These are phyloP conservation scores for Flaveria brownii DNA, from an alignment of 129 eudicot species.

Conservation along the genomic window DNA sequence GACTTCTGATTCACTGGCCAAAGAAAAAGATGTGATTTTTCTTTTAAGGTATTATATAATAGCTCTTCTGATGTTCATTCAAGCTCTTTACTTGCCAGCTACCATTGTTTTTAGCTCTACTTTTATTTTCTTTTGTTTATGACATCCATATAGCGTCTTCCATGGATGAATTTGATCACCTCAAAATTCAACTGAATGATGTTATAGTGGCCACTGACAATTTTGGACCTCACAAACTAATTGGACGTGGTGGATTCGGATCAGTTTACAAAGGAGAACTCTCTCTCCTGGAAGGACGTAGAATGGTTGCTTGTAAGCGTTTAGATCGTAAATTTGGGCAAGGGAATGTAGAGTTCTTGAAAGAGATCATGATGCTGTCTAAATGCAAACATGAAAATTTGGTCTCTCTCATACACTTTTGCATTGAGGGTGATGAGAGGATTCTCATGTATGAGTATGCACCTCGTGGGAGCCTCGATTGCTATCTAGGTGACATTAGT, in stretches of 20 bases:
- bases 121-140: no score
- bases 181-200: slow-evolving; percentile 21
- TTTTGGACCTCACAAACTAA: not conserved
- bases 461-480: slow-evolving; percentile 21
- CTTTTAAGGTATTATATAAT: no score
- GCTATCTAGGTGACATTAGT: not conserved
- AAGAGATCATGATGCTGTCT: slow-evolving; percentile 16
- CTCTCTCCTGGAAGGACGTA: not conserved
- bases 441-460: slow-evolving; percentile 1
- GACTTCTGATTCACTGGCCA: no score
- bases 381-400: slow-evolving; percentile 16
- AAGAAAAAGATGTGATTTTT: no score
- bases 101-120: no score
- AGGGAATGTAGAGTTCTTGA: slow-evolving; percentile 12
- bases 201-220: not conserved
- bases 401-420: slow-evolving; percentile 13
- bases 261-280: slow-evolving; percentile 25
- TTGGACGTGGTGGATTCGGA: slow-evolving; percentile 22
- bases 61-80: no score
- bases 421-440: slow-evolving; percentile 8
- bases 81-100: no score
- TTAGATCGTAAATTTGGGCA: slow-evolving; percentile 6
- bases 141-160: no score
- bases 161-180: not conserved
- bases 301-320: slow-evolving; percentile 11